Percentiles rank a stretch among this genome's conserved stretches.
Evolutionary conservation across 495 filamentous ascomycete genomes (phyloP).

Genomic region (Schizothecium vesticola): DNA sequence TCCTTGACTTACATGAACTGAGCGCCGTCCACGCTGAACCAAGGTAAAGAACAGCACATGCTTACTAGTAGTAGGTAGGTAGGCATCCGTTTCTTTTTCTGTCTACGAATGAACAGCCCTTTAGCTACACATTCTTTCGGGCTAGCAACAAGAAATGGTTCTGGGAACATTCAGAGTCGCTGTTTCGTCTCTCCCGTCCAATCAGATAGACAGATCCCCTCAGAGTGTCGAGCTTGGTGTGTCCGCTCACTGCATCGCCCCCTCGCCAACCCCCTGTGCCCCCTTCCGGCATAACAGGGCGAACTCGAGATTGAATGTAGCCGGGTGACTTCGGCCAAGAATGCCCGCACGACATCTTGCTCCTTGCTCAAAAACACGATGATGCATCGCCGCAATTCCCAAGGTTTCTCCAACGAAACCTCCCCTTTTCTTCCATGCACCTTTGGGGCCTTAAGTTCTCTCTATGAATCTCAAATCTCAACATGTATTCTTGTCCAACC

Average conservation of each 20-base stretch:
- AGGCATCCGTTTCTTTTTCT: no score
- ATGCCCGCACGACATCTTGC: background rate
- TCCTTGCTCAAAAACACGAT: background rate
- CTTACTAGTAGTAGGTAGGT: no score
- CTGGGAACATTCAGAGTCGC: background rate
- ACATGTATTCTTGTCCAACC: background rate
- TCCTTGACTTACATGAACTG: background rate
- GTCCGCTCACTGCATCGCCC: background rate
- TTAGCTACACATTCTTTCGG: background rate
- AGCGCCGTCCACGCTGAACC: no score
- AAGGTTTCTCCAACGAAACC: no score
- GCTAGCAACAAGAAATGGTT: background rate
- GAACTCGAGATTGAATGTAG: background rate
- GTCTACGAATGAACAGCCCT: no score
- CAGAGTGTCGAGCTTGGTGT: background rate
- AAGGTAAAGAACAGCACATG: no score
- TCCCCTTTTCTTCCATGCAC: no score
- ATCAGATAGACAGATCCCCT: background rate
- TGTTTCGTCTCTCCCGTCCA: background rate
- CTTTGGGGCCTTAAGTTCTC: background rate
- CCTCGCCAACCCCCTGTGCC: background rate
- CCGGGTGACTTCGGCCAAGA: background rate
- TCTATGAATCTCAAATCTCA: background rate
- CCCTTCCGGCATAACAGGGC: background rate
- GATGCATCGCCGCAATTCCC: background rate